Conservation (phyloP, 1,284 basidiomycete species). For the Leccinum subfulvum region DNA sequence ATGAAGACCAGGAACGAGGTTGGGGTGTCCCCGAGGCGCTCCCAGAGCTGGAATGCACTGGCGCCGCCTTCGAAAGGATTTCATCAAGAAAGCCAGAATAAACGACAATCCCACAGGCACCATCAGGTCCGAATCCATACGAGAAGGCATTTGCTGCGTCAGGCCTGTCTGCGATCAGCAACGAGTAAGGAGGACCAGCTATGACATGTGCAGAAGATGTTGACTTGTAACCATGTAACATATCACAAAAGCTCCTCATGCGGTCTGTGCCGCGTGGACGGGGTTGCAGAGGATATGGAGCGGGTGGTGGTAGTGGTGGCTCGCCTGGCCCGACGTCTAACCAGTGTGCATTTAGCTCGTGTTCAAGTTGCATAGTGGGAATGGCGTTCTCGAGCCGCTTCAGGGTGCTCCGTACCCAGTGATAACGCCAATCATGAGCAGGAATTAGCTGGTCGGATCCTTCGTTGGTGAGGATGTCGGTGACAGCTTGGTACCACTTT, state of each 20-base stretch:
- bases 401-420: conserved; percentile 77
- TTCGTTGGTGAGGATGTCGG: conserved; percentile 71
- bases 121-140: conserved; percentile 87
- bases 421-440: conserved; percentile 78
- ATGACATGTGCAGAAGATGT: conserved; percentile 53
- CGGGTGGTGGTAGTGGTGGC: conserved; percentile 67
- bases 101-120: conserved; percentile 86
- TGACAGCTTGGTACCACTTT: conserved; percentile 83
- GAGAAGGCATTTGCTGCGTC: conserved; percentile 83
- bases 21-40: conserved; percentile 5
- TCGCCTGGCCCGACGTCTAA: conserved; percentile 48
- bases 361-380: conserved; percentile 61
- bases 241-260: conserved; percentile 54
- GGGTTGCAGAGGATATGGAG: conserved; percentile 63
- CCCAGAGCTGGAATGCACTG: conserved; percentile 24
- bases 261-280: conserved; percentile 69
- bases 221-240: conserved; percentile 41
- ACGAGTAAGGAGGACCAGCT: conserved; percentile 81
- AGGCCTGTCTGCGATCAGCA: conserved; percentile 80
- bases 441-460: conserved; percentile 65
- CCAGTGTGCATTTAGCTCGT: conserved; percentile 55
- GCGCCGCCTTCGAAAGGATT: conserved; percentile 52
- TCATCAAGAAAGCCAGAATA: conserved; percentile 87
- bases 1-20: conserved; percentile 46
- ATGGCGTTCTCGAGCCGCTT: conserved; percentile 70